A percentile compares a stretch with the other conserved stretches of the same genome.
Conservation (phyloP, 768 basidiomycete genomes). For the Lyophyllum decastes region DNA sequence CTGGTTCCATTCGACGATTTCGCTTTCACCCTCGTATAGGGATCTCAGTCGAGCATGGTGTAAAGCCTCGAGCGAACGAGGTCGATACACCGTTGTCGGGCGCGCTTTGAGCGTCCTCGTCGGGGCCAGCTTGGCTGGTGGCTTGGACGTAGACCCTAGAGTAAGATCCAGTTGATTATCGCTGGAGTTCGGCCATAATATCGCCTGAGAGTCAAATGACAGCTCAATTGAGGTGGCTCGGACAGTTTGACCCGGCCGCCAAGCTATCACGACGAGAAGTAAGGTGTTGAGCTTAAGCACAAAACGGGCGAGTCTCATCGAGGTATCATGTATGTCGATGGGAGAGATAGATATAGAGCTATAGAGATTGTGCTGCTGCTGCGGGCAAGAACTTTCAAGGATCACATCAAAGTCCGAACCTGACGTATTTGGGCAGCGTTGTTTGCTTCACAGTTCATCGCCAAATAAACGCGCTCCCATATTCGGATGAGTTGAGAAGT, state of each 20-base stretch:
- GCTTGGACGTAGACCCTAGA: constrained; percentile 1
- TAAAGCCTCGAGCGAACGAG: constrained; percentile 49
- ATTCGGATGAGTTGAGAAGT: neutral
- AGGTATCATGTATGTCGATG: constrained; percentile 13
- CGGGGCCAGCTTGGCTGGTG: neutral
- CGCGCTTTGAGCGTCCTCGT: constrained; percentile 39
- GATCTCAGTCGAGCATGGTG: constrained; percentile 58
- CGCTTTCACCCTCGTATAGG: constrained; percentile 46
- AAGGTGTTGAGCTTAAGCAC: neutral
- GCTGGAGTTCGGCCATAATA: constrained; percentile 8
- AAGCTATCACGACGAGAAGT: neutral
- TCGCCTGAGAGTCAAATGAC: constrained; percentile 15
- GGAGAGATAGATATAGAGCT: neutral
- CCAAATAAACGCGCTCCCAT: neutral
- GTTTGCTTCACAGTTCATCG: neutral
- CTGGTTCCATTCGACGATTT: constrained; percentile 67
- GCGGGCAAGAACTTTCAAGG: neutral
- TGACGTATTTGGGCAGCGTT: neutral
- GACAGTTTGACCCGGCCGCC: neutral
- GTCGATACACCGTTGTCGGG: constrained; percentile 62
- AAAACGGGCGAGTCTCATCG: constrained; percentile 9
- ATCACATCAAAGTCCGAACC: neutral
- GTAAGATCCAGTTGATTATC: constrained; percentile 4
- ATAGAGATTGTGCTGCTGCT: neutral
- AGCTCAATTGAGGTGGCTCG: constrained; percentile 4